phyloP scores from a whole-genome alignment of 116 monocot genomes.

The Papilionanthe hybrid region DNA sequence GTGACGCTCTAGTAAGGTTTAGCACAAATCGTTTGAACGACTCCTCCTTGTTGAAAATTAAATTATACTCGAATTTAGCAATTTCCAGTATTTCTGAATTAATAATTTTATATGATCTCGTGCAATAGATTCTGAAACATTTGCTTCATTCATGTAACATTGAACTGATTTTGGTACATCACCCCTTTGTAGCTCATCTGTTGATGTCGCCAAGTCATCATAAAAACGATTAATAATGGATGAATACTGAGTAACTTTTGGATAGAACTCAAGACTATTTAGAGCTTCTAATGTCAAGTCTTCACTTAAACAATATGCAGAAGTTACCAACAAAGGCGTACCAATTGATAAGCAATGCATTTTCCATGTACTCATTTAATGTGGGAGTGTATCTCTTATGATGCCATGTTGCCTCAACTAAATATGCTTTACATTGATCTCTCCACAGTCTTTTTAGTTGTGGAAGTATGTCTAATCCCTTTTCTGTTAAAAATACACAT shows the following conservation, averaged over 20 bases:
- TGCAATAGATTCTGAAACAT: constrained; percentile 3
- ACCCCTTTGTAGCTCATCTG: constrained; percentile 4
- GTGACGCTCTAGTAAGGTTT: constrained; percentile 15
- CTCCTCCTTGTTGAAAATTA: background rate
- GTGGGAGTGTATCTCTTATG: constrained; percentile 4
- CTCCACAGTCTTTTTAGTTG: constrained; percentile 11
- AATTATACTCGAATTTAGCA: constrained; percentile 3
- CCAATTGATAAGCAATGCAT: constrained; percentile 1
- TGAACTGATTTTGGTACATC: constrained; percentile 11
- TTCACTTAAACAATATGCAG: background rate
- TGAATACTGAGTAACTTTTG: background rate
- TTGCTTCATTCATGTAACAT: constrained; percentile 11
- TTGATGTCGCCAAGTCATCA: constrained; percentile 2
- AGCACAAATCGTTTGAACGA: constrained; percentile 8
- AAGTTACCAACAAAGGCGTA: background rate
- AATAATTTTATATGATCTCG: constrained; percentile 10
- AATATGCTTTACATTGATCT: constrained; percentile 7
- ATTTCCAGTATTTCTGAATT: constrained; percentile 17
- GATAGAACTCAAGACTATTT: background rate
- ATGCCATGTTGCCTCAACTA: constrained; percentile 8
- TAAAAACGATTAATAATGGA: background rate
- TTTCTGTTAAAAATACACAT: background rate
- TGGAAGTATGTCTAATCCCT: constrained; percentile 10
- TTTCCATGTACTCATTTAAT: constrained; percentile 8
- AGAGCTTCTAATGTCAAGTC: background rate